A percentile compares a stretch with the other conserved stretches of the same genome.
These are phyloP conservation scores for Erodium trifolium DNA, from an alignment of 441 rosid genomes.

Conservation along the genomic window DNA sequence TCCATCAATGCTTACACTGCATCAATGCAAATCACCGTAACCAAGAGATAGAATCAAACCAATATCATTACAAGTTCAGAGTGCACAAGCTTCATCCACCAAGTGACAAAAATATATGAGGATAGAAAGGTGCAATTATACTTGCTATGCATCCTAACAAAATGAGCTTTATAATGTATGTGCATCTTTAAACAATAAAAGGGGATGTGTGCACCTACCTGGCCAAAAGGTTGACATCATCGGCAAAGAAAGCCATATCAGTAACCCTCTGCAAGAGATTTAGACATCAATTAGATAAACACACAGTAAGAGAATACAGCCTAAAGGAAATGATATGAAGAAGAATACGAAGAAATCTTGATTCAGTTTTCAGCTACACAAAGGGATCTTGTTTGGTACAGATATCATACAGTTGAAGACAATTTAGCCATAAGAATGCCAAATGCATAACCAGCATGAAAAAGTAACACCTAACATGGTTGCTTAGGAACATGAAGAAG, in stretches of 20 bases:
- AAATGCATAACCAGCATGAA: too few species aligned
- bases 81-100: background rate
- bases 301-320: background rate
- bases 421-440: too few species aligned
- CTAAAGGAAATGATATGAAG: too few species aligned
- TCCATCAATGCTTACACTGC: conserved; percentile 77
- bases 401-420: too few species aligned
- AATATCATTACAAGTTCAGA: conserved; percentile 1
- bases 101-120: background rate
- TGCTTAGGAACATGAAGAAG: too few species aligned
- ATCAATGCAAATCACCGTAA: conserved; percentile 12
- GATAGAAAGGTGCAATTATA: background rate
- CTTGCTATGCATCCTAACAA: background rate
- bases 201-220: conserved; percentile 35
- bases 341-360: too few species aligned
- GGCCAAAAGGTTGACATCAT: conserved; percentile 89
- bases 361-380: too few species aligned
- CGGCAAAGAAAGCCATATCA: conserved; percentile 89
- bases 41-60: conserved; percentile 13
- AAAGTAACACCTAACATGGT: too few species aligned
- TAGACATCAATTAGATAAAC: background rate
- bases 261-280: conserved; percentile 51
- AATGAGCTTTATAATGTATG: background rate
- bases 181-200: background rate
- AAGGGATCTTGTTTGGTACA: too few species aligned